These are phyloP conservation scores for Cyclostephanos tholiformis DNA, from an alignment of 108 stramenopile species.

Conservation along the genomic window DNA sequence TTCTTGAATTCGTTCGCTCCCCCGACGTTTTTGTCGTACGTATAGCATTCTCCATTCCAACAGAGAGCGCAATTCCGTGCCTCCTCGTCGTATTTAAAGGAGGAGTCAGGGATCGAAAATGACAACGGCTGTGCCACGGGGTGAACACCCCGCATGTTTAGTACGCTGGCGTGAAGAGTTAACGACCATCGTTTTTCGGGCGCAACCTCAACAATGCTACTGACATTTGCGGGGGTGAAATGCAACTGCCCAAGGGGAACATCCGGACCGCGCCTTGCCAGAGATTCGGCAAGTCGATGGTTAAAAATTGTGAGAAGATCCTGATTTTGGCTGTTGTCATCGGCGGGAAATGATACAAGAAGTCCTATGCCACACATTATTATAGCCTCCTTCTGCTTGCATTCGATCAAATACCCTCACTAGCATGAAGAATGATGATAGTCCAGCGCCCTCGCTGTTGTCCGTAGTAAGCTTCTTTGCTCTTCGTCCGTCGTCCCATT, in stretches of 20 bases:
- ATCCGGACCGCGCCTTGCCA: conserved; percentile 46
- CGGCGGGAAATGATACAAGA: conserved; percentile 9
- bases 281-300: conserved; percentile 20
- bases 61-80: conserved; percentile 46
- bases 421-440: not conserved
- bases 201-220: not conserved
- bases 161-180: conserved; percentile 62
- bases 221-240: conserved; percentile 2
- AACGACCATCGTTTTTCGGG: conserved; percentile 19
- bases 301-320: conserved; percentile 16
- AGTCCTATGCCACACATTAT: conserved; percentile 41
- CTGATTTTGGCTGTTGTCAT: conserved; percentile 8
- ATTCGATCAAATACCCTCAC: too few species aligned
- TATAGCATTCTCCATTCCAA: conserved; percentile 90
- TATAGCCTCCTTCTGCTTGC: not conserved
- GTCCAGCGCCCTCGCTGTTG: too few species aligned
- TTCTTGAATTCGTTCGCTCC: conserved; percentile 9
- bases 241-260: conserved; percentile 20
- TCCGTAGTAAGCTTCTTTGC: too few species aligned
- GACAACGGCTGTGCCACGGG: conserved; percentile 55
- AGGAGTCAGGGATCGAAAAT: conserved; percentile 22
- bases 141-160: conserved; percentile 64
- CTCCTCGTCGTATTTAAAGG: not conserved
- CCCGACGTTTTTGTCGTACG: conserved; percentile 14
- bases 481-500: too few species aligned